Evolutionary conservation across 208 protist genomes (phyloP).

Genomic region (Wallacemonas sp.): DNA sequence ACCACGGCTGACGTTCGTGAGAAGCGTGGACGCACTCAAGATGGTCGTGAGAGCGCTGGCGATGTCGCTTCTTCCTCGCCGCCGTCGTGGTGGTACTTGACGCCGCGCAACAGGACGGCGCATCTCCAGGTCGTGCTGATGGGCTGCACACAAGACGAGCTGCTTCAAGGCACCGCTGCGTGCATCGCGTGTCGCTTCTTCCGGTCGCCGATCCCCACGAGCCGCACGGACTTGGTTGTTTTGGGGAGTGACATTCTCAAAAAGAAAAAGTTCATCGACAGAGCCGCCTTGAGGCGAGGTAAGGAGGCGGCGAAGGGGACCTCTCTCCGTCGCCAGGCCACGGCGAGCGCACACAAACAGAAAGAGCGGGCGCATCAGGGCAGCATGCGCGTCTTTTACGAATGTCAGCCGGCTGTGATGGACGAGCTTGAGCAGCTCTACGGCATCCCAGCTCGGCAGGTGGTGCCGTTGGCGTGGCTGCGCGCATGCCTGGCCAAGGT

Average conservation of each 20-base stretch:
- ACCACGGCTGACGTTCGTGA: neutral
- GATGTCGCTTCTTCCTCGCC: neutral
- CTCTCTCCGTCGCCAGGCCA: too few species aligned
- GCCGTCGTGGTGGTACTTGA: slow-evolving; percentile 16
- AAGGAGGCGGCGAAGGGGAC: neutral
- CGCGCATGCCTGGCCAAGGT: slow-evolving; percentile 11
- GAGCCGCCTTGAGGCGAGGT: neutral
- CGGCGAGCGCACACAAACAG: slow-evolving; percentile 6
- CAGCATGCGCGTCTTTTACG: slow-evolving; percentile 14
- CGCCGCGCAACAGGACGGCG: slow-evolving; percentile 30
- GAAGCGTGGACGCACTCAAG: neutral
- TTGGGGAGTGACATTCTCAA: slow-evolving; percentile 51
- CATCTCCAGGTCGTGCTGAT: slow-evolving; percentile 54
- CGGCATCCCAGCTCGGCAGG: slow-evolving; percentile 23
- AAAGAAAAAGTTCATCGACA: slow-evolving; percentile 17
- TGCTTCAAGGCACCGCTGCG: slow-evolving; percentile 23
- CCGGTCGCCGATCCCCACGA: slow-evolving; percentile 48
- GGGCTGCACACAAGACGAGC: slow-evolving; percentile 50
- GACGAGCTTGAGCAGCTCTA: slow-evolving; percentile 19
- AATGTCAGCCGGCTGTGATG: slow-evolving; percentile 14
- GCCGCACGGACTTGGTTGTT: slow-evolving; percentile 64
- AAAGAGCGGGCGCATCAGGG: neutral
- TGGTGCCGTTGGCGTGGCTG: slow-evolving; percentile 45
- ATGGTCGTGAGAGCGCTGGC: neutral
- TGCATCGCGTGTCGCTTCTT: slow-evolving; percentile 64